These are phyloP conservation scores for Camellia japonica DNA, from an alignment of 148 eudicot genomes.

Conservation along the genomic window DNA sequence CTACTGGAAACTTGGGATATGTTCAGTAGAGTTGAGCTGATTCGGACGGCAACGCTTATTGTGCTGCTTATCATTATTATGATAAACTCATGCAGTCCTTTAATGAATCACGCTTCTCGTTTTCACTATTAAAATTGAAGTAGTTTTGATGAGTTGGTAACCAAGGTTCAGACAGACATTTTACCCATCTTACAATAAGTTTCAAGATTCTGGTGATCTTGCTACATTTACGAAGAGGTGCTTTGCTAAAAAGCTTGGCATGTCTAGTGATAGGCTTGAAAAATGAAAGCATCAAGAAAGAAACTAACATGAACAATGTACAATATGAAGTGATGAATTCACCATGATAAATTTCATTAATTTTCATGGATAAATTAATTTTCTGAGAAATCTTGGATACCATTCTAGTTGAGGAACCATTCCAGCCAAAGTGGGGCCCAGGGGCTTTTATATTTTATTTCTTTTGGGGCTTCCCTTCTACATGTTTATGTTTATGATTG, in stretches of 20 bases:
- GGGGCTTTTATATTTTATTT: background rate
- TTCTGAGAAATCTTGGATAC: background rate
- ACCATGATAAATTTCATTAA: background rate
- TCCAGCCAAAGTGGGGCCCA: background rate
- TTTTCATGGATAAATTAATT: too few relatives aligned
- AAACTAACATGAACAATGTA: background rate
- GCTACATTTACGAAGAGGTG: background rate
- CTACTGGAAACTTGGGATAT: background rate
- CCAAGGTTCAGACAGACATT: background rate
- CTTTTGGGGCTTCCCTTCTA: background rate
- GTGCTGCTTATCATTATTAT: background rate
- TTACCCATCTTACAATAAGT: background rate
- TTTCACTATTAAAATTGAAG: background rate
- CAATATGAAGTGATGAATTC: background rate
- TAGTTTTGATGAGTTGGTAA: background rate
- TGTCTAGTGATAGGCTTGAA: background rate
- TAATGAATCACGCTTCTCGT: background rate
- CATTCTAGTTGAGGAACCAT: background rate
- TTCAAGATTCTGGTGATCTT: background rate
- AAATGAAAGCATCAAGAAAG: background rate
- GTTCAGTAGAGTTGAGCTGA: background rate
- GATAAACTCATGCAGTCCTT: background rate
- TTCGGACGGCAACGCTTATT: background rate
- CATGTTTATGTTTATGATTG: background rate
- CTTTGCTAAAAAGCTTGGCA: background rate